Conservation (phyloP, 2,329 filamentous ascomycete species). For the Neofusicoccum kwambonambiense region DNA sequence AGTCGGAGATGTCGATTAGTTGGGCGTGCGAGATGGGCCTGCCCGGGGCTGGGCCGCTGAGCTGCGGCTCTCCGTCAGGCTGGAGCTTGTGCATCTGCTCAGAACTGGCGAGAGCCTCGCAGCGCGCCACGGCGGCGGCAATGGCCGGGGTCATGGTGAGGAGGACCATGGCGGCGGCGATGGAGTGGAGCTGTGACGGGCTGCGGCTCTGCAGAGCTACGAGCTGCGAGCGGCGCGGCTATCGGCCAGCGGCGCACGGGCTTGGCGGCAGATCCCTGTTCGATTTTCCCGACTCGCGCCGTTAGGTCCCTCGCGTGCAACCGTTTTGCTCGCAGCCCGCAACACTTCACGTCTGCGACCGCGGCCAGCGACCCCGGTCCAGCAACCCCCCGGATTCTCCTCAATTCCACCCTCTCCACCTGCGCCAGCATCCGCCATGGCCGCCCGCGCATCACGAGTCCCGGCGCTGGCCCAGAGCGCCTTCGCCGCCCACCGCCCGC, state of each 20-base stretch:
- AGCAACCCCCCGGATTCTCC: background rate
- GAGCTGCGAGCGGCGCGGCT: background rate
- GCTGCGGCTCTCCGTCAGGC: conserved; percentile 46
- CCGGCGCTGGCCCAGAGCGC: conserved; percentile 33
- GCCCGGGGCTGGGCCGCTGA: conserved; percentile 55
- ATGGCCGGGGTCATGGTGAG: conserved; percentile 73
- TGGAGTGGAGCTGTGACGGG: conserved; percentile 7
- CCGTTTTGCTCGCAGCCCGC: conserved; percentile 15
- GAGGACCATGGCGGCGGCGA: conserved; percentile 60
- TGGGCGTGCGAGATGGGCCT: conserved; percentile 72
- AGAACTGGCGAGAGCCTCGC: conserved; percentile 23
- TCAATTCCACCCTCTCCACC: background rate
- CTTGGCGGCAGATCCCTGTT: conserved; percentile 15
- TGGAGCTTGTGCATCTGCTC: conserved; percentile 28
- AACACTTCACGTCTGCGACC: conserved; percentile 13
- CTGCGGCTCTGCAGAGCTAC: conserved; percentile 6
- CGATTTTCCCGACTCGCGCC: conserved; percentile 18
- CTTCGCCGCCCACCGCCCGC: conserved; percentile 23
- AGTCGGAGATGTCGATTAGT: conserved; percentile 61
- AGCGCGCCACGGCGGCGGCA: conserved; percentile 58
- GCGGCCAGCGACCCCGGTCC: conserved; percentile 10
- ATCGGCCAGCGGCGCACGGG: background rate
- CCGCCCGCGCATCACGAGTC: conserved; percentile 34
- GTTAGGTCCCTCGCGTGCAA: conserved; percentile 6
- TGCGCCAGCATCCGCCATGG: conserved; percentile 20